Evolutionary conservation across 352 stramenopile genomes (phyloP).

Genomic region (Pythium aquatile): DNA sequence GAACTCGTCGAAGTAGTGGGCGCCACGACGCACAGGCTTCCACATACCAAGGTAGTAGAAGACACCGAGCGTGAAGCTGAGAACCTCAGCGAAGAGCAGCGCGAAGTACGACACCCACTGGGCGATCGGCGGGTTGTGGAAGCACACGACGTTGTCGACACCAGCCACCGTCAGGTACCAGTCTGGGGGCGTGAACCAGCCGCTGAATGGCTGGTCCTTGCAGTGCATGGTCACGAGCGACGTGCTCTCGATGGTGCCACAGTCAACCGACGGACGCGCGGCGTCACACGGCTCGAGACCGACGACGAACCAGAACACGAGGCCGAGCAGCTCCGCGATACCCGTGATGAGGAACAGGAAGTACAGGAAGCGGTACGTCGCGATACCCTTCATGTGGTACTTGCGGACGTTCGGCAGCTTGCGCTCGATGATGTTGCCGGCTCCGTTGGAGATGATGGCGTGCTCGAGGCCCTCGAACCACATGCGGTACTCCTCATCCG

Average conservation of each 20-base stretch:
- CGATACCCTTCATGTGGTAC: slow-evolving; percentile 89
- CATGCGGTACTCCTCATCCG: slow-evolving; percentile 84
- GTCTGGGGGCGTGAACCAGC: slow-evolving; percentile 37
- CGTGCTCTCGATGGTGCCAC: slow-evolving; percentile 55
- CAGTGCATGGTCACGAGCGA: slow-evolving; percentile 58
- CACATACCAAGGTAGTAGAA: slow-evolving; percentile 55
- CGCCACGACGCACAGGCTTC: slow-evolving; percentile 46
- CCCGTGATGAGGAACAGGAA: slow-evolving; percentile 77
- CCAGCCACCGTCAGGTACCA: slow-evolving; percentile 46
- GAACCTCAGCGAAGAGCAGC: slow-evolving; percentile 33
- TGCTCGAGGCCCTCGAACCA: slow-evolving; percentile 84
- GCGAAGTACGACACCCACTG: slow-evolving; percentile 47
- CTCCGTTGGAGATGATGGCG: slow-evolving; percentile 75
- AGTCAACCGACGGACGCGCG: slow-evolving; percentile 42
- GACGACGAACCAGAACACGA: slow-evolving; percentile 87
- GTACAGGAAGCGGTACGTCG: slow-evolving; percentile 79
- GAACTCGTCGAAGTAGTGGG: slow-evolving; percentile 52
- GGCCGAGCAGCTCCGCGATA: slow-evolving; percentile 64
- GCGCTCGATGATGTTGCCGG: slow-evolving; percentile 85
- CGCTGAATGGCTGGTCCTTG: slow-evolving; percentile 47
- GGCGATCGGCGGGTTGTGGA: slow-evolving; percentile 38
- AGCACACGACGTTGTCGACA: slow-evolving; percentile 57
- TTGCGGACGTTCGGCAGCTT: slow-evolving; percentile 88
- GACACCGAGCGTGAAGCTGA: slow-evolving; percentile 37
- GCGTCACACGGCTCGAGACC: slow-evolving; percentile 74